phyloP scores from a whole-genome alignment of 257 asterid species.

The Nicotiana knightiana region DNA sequence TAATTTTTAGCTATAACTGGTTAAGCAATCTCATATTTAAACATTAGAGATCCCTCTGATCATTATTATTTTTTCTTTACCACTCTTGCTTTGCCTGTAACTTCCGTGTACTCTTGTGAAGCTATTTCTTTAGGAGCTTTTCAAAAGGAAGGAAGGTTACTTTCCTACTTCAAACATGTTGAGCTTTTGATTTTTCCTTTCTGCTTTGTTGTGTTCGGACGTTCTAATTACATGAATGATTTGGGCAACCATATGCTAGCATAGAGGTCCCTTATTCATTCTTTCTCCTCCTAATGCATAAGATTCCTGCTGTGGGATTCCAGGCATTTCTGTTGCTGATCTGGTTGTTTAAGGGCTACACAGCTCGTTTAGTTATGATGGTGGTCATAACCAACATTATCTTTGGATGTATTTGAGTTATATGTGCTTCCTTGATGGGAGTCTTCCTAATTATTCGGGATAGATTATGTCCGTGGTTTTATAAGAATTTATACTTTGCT shows the following conservation, averaged over 20 bases:
- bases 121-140: neutral
- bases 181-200: neutral
- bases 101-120: neutral
- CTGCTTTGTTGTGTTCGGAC: neutral
- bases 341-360: neutral
- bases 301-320: neutral
- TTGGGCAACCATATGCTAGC: neutral
- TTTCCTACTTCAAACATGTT: neutral
- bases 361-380: neutral
- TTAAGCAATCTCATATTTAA: neutral
- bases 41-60: neutral
- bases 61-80: neutral
- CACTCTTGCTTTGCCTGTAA: neutral
- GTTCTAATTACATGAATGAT: neutral
- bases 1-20: neutral
- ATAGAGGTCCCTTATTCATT: neutral
- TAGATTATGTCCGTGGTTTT: neutral
- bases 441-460: neutral
- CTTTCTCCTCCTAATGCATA: slow-evolving; percentile 3
- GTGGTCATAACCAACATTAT: neutral
- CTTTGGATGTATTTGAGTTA: neutral
- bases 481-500: neutral
- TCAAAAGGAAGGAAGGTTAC: neutral
- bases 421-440: neutral
- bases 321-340: neutral